A percentile compares a stretch with the other conserved stretches of the same genome.
These are phyloP conservation scores for Trypanosoma cruzi DNA, from an alignment of 208 protist species.

Conservation along the genomic window DNA sequence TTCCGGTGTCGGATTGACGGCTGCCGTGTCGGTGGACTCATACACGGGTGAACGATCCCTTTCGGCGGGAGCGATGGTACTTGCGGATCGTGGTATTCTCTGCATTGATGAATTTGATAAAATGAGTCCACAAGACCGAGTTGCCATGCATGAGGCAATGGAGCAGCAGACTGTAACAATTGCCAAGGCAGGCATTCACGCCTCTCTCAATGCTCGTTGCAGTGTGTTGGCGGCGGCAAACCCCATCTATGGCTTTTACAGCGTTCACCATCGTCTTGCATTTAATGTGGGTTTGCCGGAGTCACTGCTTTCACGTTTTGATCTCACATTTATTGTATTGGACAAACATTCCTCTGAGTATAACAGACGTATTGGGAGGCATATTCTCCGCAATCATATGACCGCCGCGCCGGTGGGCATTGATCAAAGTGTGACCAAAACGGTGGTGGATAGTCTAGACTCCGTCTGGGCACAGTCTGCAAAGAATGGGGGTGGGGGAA, in stretches of 20 bases:
- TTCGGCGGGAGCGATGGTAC: constrained; percentile 99
- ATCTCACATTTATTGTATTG: constrained; percentile 99
- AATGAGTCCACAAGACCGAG: constrained; percentile 97
- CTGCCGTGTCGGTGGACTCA: constrained; percentile 96
- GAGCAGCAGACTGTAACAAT: constrained; percentile 99
- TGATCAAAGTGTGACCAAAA: constrained; percentile 59
- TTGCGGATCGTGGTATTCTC: constrained; percentile 98
- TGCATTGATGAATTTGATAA: constrained; percentile 99
- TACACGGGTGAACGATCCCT: constrained; percentile 97
- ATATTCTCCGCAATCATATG: constrained; percentile 97
- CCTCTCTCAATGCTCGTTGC: constrained; percentile 98
- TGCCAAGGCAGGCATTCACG: constrained; percentile 99
- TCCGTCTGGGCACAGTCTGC: constrained; percentile 37
- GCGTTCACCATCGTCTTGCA: constrained; percentile 84
- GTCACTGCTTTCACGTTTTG: constrained; percentile 99
- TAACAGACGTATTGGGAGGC: constrained; percentile 93
- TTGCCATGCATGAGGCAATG: constrained; percentile 99
- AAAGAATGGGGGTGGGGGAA: constrained; percentile 7
- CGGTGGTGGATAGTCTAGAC: constrained; percentile 70
- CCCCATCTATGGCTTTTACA: constrained; percentile 99
- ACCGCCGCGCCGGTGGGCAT: constrained; percentile 57
- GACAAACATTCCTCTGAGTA: constrained; percentile 94
- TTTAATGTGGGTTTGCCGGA: constrained; percentile 98
- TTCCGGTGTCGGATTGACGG: constrained; percentile 99
- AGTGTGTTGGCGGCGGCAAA: constrained; percentile 99